phyloP scores from a whole-genome alignment of 768 basidiomycete genomes.

The Pleurotus ostreatus region DNA sequence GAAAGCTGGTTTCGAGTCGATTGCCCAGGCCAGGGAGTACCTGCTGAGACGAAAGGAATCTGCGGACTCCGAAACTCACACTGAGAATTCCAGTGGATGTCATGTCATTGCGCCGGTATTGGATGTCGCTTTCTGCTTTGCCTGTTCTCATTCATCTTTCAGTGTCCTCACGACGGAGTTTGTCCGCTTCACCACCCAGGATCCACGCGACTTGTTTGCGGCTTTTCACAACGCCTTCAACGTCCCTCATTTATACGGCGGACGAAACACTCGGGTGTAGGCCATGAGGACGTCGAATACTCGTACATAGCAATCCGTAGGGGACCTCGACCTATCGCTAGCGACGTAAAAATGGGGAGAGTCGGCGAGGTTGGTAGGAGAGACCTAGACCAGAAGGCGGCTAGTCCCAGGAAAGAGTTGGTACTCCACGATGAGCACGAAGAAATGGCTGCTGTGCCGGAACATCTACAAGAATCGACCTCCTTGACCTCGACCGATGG shows the following conservation, averaged over 20 bases:
- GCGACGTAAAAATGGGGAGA: conserved; percentile 39
- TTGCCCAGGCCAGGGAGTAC: conserved; percentile 75
- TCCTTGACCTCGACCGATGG: conserved; percentile 8
- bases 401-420: conserved; percentile 34
- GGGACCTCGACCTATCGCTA: conserved; percentile 57
- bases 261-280: conserved; percentile 82
- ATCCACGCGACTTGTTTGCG: conserved; percentile 56
- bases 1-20: conserved; percentile 66
- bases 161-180: conserved; percentile 88
- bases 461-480: conserved; percentile 7
- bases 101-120: conserved; percentile 86
- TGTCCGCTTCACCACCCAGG: conserved; percentile 76
- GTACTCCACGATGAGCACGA: conserved; percentile 31
- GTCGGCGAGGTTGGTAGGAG: conserved; percentile 50
- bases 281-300: conserved; percentile 85
- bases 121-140: conserved; percentile 22
- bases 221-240: conserved; percentile 85
- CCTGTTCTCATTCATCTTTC: conserved; percentile 9
- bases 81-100: conserved; percentile 44
- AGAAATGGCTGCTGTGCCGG: conserved; percentile 8
- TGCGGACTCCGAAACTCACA: conserved; percentile 38
- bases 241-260: conserved; percentile 79
- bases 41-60: conserved; percentile 58
- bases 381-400: conserved; percentile 32
- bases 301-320: conserved; percentile 88